Evolutionary conservation across 2,329 filamentous ascomycete genomes (phyloP).

Genomic region (Diaporthe helianthi): DNA sequence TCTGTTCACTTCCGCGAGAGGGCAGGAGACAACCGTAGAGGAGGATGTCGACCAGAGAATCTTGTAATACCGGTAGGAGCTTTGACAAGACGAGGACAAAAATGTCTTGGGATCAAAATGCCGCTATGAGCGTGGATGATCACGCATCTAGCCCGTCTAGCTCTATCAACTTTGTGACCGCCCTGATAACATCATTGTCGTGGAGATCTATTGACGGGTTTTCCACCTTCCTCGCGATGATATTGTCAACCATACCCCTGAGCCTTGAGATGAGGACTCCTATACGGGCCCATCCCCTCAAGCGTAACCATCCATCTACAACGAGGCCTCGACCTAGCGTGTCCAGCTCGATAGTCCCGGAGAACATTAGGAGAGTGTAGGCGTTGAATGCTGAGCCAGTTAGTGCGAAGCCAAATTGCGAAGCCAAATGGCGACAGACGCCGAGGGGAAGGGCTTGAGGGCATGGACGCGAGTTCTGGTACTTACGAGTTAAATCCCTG

Average conservation of each 20-base stretch:
- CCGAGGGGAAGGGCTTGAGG: background rate
- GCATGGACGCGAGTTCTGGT: constrained; percentile 2
- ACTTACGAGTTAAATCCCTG: constrained; percentile 84
- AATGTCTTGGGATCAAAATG: constrained; percentile 27
- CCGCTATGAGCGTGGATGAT: background rate
- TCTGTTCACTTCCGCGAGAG: background rate
- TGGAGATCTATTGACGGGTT: constrained; percentile 60
- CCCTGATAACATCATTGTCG: constrained; percentile 72
- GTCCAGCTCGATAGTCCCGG: constrained; percentile 83
- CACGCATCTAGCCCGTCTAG: constrained; percentile 83
- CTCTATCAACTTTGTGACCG: constrained; percentile 84
- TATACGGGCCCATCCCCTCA: constrained; percentile 93
- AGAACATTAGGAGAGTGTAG: constrained; percentile 87
- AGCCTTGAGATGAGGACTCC: constrained; percentile 87
- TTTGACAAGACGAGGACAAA: background rate
- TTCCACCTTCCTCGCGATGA: constrained; percentile 82
- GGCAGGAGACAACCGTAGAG: background rate
- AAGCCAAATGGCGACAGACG: constrained; percentile 29
- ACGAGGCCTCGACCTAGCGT: constrained; percentile 85
- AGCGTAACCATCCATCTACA: constrained; percentile 86
- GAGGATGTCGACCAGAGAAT: background rate
- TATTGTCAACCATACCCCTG: constrained; percentile 83
- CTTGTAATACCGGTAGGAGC: background rate
- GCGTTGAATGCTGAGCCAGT: constrained; percentile 76
- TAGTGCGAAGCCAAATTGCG: constrained; percentile 32